Evolutionary conservation across 2,329 filamentous ascomycete genomes (phyloP).

Genomic region (Trichophyton simii): DNA sequence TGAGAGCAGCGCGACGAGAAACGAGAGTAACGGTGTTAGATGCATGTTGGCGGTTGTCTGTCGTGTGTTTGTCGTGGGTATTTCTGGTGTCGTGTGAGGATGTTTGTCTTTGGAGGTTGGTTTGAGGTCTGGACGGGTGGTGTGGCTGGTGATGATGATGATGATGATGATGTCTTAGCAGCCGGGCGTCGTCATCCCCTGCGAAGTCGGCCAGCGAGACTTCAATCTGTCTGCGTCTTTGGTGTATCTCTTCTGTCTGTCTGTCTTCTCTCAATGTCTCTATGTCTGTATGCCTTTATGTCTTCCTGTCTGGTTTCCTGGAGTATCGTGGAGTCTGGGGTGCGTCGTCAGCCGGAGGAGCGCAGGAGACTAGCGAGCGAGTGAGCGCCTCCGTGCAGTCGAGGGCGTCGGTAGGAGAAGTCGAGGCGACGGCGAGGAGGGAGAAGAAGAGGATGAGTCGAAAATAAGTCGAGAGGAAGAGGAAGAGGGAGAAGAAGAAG

Average conservation of each 20-base stretch:
- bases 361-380: neutral
- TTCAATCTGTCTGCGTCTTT: neutral
- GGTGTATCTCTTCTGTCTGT: neutral
- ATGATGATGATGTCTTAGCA: too few species aligned
- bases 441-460: neutral
- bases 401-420: neutral
- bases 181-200: neutral
- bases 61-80: neutral
- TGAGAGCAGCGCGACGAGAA: conserved; percentile 28
- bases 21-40: conserved; percentile 21
- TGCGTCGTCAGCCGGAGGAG: neutral
- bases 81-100: neutral
- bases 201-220: neutral
- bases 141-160: too few species aligned
- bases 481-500: neutral
- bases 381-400: neutral
- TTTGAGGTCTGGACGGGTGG: neutral
- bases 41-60: neutral
- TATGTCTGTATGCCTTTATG: neutral
- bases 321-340: neutral
- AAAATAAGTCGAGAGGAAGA: too few species aligned
- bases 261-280: neutral
- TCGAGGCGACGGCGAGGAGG: too few species aligned
- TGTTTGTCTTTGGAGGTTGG: neutral
- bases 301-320: neutral